These are phyloP conservation scores for Penicillium capsulatum DNA, from an alignment of 2,329 filamentous ascomycete species.

Conservation along the genomic window DNA sequence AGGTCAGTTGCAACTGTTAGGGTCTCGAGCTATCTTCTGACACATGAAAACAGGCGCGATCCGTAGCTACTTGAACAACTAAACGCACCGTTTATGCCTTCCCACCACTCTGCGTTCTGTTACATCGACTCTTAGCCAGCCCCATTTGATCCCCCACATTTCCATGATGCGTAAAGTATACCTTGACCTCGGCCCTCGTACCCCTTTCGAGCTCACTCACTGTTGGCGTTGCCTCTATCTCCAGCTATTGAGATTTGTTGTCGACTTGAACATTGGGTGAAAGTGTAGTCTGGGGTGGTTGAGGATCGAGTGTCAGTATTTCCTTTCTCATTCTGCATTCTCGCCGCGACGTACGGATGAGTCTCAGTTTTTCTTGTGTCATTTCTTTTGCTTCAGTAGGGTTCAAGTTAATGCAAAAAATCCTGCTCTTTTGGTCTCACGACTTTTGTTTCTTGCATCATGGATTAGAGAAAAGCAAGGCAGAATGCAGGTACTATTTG, in stretches of 20 bases:
- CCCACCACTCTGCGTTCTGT: slow-evolving; percentile 12
- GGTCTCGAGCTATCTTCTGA: background rate
- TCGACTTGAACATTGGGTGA: slow-evolving; percentile 9
- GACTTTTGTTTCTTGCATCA: no score
- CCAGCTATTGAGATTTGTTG: slow-evolving; percentile 3
- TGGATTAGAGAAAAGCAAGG: no score
- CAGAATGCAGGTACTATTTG: no score
- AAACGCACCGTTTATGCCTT: slow-evolving; percentile 16
- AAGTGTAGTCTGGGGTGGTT: slow-evolving; percentile 10
- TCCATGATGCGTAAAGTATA: slow-evolving; percentile 18
- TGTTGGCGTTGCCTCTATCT: no score
- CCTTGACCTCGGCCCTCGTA: slow-evolving; percentile 4
- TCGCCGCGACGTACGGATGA: slow-evolving; percentile 10
- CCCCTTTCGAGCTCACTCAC: background rate
- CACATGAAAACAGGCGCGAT: slow-evolving; percentile 40
- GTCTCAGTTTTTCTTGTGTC: slow-evolving; percentile 10
- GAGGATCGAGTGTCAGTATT: slow-evolving; percentile 9
- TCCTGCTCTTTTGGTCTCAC: no score
- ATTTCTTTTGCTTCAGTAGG: slow-evolving; percentile 14
- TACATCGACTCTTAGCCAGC: slow-evolving; percentile 20
- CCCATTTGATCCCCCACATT: slow-evolving; percentile 17
- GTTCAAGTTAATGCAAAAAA: slow-evolving; percentile 18
- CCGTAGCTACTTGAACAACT: slow-evolving; percentile 49
- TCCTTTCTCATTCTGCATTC: slow-evolving; percentile 10
- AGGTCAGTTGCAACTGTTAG: slow-evolving; percentile 45